Evolutionary conservation across 345 rosid genomes (phyloP), one percentile per base, ranked within the genome.

Genomic region (Eucalyptus erythrocorys): DNA sequence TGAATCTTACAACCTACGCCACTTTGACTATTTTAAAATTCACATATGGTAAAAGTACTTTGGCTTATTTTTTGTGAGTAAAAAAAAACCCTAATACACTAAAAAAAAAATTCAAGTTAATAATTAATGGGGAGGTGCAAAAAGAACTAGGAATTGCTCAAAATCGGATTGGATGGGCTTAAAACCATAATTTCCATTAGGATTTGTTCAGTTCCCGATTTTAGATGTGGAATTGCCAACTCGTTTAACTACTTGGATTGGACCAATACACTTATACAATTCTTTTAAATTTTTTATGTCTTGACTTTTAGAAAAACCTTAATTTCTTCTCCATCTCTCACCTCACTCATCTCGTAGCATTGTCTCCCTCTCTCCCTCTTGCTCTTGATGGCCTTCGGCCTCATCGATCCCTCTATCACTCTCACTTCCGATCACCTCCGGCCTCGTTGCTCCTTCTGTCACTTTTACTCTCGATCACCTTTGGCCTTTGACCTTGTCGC

Each of bases 101-200:
- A 11, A 71, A 9, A 71, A 71, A 26, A 71, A 21, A 34, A 34
- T 21, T 34, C 22, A 34, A 9, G 81, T 4, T 19, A 71, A 37
- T 6, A 71, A 55, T 24, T 55, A 55, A 55, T 10, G 27, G 1
- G 61, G 13, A 55, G 61, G 30, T 55, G 61, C 10, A 55, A 55
- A 55, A 55, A 10, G 3, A 24, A 55, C 13, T 8, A 24, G 30
- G 61, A 55, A 55, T 9, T 0, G 27, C 61, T 24, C 3, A 5
- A 0, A 55, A 55, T 55, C 61, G 13, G 0, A 55, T 24, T 10
- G 5, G 30, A 55, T 0, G 0, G 6, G 30, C 30, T 10, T 10
- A 1, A 55, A 55, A 55, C 11, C 6, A 1, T 24, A 13, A 24
- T 55, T 22, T 55, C 61, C 1, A 55, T 24, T 3, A 55, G 30